Evolutionary conservation across 2,329 filamentous ascomycete genomes (phyloP).

Genomic region (Dactylellina sp.): DNA sequence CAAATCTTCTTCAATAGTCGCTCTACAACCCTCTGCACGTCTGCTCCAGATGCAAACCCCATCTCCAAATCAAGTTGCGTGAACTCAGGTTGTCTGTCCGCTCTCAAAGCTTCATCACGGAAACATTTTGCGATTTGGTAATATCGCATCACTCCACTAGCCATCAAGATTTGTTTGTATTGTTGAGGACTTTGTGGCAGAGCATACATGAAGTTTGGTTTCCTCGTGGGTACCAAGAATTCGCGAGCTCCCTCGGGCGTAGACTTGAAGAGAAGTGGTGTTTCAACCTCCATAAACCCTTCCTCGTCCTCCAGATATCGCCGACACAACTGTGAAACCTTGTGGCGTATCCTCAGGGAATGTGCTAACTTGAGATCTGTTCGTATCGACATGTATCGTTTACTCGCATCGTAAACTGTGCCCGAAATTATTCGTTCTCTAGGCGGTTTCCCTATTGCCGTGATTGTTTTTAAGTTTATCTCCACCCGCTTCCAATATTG

Average conservation of each 20-base stretch:
- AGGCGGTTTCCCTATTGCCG: conserved; percentile 61
- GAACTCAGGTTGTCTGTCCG: conserved; percentile 95
- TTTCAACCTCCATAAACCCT: conserved; percentile 84
- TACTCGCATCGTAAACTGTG: conserved; percentile 77
- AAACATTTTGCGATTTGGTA: conserved; percentile 96
- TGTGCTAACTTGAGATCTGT: conserved; percentile 76
- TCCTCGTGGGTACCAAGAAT: conserved; percentile 89
- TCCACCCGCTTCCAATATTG: conserved; percentile 23
- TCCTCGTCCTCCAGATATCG: conserved; percentile 68
- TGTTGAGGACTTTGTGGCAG: conserved; percentile 96
- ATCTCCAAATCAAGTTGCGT: conserved; percentile 95
- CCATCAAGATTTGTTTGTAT: conserved; percentile 98
- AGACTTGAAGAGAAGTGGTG: conserved; percentile 94
- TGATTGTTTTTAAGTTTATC: conserved; percentile 1
- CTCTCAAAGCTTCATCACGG: conserved; percentile 90
- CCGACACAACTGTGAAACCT: conserved; percentile 69
- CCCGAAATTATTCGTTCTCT: conserved; percentile 65
- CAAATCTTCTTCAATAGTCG: conserved; percentile 70
- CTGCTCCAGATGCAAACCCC: conserved; percentile 79
- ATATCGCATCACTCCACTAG: conserved; percentile 82
- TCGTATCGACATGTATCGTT: conserved; percentile 85
- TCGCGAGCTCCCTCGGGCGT: conserved; percentile 95
- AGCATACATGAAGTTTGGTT: conserved; percentile 80
- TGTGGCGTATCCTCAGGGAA: conserved; percentile 77
- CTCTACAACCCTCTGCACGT: conserved; percentile 74